Evolutionary conservation across 75 land plant species (phyloP).

Genomic region (Picea sitchensis): DNA sequence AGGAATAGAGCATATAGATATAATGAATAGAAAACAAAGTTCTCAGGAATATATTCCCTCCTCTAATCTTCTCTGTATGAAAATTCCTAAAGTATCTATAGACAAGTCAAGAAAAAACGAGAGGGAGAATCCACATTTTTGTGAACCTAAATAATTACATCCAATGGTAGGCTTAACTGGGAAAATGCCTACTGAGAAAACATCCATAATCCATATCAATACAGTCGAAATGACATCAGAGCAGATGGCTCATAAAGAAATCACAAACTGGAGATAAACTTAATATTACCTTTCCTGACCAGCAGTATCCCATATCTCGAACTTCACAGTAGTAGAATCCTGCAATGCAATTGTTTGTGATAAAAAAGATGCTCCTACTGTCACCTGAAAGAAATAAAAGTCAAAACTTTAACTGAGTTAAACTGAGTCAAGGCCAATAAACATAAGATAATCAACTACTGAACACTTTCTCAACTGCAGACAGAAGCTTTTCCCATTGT

Average conservation of each 20-base stretch:
- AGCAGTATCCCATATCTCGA: slow-evolving; percentile 99
- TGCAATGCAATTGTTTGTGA: slow-evolving; percentile 95
- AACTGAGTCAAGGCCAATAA: not conserved
- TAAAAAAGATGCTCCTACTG: slow-evolving; percentile 97
- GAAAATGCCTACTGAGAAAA: not conserved
- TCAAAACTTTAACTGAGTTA: not conserved
- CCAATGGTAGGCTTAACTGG: not conserved
- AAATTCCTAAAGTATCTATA: not conserved
- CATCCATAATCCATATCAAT: not conserved
- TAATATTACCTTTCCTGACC: slow-evolving; percentile 93
- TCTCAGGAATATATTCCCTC: not conserved
- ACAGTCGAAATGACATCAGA: not conserved
- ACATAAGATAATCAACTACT: not conserved
- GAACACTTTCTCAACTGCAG: not conserved
- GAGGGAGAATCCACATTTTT: not conserved
- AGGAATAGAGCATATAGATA: not conserved
- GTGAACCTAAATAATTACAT: not conserved
- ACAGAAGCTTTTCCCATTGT: not conserved
- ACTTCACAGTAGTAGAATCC: slow-evolving; percentile 92
- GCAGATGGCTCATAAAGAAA: not conserved
- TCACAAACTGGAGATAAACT: not conserved
- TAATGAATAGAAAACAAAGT: slow-evolving; percentile 1
- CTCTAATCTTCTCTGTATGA: not conserved
- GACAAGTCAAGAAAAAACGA: not conserved
- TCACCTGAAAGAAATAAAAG: slow-evolving; percentile 55